phyloP scores from a whole-genome alignment of 2,329 filamentous ascomycete genomes.

The Xylariomycetidae sp. region DNA sequence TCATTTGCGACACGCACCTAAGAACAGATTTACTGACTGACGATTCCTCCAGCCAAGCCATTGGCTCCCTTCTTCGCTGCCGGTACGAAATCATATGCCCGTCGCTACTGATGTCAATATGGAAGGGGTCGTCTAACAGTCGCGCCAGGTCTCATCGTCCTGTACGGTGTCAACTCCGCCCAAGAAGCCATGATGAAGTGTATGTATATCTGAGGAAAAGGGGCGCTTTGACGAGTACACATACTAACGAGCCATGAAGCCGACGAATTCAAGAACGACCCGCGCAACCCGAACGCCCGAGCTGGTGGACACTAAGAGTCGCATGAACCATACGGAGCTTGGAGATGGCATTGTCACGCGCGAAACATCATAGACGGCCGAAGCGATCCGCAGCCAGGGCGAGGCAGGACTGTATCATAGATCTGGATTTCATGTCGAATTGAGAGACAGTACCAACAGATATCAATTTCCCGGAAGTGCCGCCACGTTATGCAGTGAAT shows the following conservation, averaged over 20 bases:
- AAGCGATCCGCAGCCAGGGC: conserved; percentile 16
- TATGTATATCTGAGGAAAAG: conserved; percentile 44
- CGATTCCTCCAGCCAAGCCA: conserved; percentile 86
- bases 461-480: conserved; percentile 9
- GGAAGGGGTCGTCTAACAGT: not conserved
- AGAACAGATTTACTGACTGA: conserved; percentile 27
- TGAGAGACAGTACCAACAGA: conserved; percentile 14
- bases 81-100: conserved; percentile 63
- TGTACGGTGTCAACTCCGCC: conserved; percentile 86
- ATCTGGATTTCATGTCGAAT: conserved; percentile 19
- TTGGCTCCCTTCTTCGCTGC: conserved; percentile 92
- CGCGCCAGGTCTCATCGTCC: conserved; percentile 68
- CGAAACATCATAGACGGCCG: conserved; percentile 21
- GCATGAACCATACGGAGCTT: conserved; percentile 9
- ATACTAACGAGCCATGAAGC: conserved; percentile 46
- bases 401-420: conserved; percentile 28
- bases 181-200: conserved; percentile 73
- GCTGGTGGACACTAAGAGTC: conserved; percentile 38
- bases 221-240: conserved; percentile 20
- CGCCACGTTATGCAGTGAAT: not conserved
- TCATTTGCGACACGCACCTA: conserved; percentile 18
- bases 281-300: conserved; percentile 70
- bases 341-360: conserved; percentile 9
- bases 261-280: conserved; percentile 96
- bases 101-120: not conserved